A percentile compares a stretch with the other conserved stretches of the same genome.
These are phyloP conservation scores for Crucihimalaya himalaica DNA, from an alignment of 345 rosid genomes.

Conservation along the genomic window DNA sequence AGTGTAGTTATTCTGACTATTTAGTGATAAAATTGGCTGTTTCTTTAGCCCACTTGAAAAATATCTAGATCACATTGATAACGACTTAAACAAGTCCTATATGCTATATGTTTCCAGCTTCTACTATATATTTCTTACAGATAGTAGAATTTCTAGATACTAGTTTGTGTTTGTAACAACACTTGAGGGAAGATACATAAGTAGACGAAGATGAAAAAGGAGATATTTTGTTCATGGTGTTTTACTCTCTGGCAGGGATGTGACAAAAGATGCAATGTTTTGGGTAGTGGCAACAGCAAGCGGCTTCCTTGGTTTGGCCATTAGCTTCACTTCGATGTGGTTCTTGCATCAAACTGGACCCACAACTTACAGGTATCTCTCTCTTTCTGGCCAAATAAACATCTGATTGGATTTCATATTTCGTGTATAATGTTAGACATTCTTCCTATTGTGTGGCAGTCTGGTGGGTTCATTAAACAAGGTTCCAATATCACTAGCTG, in stretches of 20 bases:
- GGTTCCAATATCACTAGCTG: slow-evolving; percentile 82
- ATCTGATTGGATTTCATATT: background rate
- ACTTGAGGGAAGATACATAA: background rate
- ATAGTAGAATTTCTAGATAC: background rate
- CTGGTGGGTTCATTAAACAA: slow-evolving; percentile 91
- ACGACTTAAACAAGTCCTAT: slow-evolving; percentile 6
- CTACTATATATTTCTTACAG: background rate
- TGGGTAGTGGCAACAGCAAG: slow-evolving; percentile 88
- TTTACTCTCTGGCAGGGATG: slow-evolving; percentile 54
- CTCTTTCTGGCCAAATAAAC: background rate
- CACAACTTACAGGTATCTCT: slow-evolving; percentile 75
- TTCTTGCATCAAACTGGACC: slow-evolving; percentile 94
- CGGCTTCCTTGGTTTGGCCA: slow-evolving; percentile 87
- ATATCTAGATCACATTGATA: slow-evolving; percentile 17
- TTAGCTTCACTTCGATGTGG: slow-evolving; percentile 98
- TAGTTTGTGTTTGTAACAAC: background rate
- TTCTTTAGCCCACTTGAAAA: slow-evolving; percentile 19
- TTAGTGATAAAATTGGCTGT: background rate
- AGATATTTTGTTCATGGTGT: background rate
- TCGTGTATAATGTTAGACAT: background rate
- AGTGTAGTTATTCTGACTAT: background rate
- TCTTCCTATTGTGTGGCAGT: slow-evolving; percentile 40
- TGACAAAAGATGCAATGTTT: slow-evolving; percentile 67
- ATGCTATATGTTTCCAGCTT: slow-evolving; percentile 13
- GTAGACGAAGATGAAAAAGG: background rate